Evolutionary conservation across 352 stramenopile species (phyloP).

Genomic region (Globisporangium polare): DNA sequence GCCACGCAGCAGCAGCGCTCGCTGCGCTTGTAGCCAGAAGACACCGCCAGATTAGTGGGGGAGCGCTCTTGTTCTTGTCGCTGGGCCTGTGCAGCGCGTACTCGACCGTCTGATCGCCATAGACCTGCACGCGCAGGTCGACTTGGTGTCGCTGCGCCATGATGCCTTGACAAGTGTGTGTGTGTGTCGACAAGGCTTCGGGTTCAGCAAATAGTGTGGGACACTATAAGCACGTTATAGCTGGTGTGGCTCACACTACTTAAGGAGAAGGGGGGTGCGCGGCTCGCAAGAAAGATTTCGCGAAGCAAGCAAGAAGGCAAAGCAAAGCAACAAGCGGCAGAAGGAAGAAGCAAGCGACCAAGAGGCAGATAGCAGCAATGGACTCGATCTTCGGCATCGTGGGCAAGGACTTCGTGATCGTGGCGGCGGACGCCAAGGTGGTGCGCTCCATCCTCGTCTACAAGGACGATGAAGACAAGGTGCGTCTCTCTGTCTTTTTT

Average conservation of each 20-base stretch:
- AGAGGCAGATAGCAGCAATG: conserved; percentile 33
- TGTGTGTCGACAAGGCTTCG: not conserved
- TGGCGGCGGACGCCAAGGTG: conserved; percentile 89
- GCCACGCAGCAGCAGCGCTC: conserved; percentile 13
- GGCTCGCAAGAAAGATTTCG: conserved; percentile 9
- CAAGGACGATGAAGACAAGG: conserved; percentile 92
- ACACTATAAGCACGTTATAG: too few relatives aligned
- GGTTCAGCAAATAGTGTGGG: too few relatives aligned
- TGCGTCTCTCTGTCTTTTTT: conserved; percentile 20
- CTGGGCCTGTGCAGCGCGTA: conserved; percentile 33
- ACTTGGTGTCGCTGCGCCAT: conserved; percentile 27
- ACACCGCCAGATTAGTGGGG: not conserved
- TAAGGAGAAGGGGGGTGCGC: too few relatives aligned
- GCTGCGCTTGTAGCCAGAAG: not conserved
- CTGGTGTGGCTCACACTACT: too few relatives aligned
- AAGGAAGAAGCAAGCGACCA: not conserved
- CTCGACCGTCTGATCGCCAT: conserved; percentile 49
- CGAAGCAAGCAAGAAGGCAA: too few relatives aligned
- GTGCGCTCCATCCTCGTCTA: conserved; percentile 91
- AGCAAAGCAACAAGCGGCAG: not conserved
- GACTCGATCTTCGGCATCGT: conserved; percentile 89
- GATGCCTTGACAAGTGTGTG: not conserved
- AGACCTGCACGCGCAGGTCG: conserved; percentile 42
- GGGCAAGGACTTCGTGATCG: conserved; percentile 90
- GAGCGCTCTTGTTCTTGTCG: not conserved